A percentile compares a stretch with the other conserved stretches of the same genome.
Conservation (phyloP, 2,329 filamentous ascomycete species). For the Hirsutella rhossiliensis region DNA sequence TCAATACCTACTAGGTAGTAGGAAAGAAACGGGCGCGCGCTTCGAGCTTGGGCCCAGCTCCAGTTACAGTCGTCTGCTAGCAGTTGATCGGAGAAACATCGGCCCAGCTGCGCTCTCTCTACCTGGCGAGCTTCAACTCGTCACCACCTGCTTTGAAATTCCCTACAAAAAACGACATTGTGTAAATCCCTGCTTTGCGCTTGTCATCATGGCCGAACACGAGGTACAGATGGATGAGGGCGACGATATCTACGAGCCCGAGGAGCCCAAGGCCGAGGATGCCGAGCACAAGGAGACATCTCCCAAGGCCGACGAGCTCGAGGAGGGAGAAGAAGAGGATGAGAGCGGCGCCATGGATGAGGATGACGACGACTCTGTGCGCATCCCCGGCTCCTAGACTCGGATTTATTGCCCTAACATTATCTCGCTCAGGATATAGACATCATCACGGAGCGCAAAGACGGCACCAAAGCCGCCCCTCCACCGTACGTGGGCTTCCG, state of each 20-base stretch:
- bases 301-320: conserved; percentile 39
- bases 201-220: conserved; percentile 5
- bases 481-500: conserved; percentile 35
- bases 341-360: conserved; percentile 49
- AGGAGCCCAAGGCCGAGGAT: conserved; percentile 34
- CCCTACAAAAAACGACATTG: not conserved
- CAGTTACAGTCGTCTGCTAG: not conserved
- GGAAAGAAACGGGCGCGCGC: not conserved
- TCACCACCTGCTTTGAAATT: not conserved
- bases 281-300: conserved; percentile 16
- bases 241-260: conserved; percentile 54
- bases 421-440: conserved; percentile 44
- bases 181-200: conserved; percentile 1
- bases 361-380: conserved; percentile 37
- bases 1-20: not conserved
- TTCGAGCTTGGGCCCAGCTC: not conserved
- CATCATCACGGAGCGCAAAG: conserved; percentile 56
- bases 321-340: conserved; percentile 54
- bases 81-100: conserved; percentile 15
- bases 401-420: not conserved
- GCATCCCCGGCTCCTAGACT: not conserved
- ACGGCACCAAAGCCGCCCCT: conserved; percentile 47
- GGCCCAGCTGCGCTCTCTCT: conserved; percentile 8
- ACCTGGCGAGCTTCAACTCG: not conserved
- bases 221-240: conserved; percentile 57